Percentiles rank a stretch among this genome's conserved stretches.
phyloP scores from a whole-genome alignment of 202 grass and related monocot species.

The Schoenoplectus triqueter region DNA sequence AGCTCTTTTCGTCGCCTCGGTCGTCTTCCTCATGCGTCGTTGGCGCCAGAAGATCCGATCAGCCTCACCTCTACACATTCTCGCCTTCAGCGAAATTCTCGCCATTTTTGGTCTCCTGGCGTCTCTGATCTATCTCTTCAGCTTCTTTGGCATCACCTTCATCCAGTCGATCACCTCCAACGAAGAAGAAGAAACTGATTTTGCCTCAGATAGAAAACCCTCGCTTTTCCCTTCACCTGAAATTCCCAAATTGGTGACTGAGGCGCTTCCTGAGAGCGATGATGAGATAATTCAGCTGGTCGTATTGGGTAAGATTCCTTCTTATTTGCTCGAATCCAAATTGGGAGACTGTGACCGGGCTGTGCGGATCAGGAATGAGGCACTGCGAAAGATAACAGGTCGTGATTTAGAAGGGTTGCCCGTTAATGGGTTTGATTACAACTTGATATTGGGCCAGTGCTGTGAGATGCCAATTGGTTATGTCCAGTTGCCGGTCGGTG shows the following conservation, averaged over 20 bases:
- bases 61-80: conserved; percentile 68
- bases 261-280: conserved; percentile 63
- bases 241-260: conserved; percentile 34
- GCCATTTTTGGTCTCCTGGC: conserved; percentile 81
- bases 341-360: conserved; percentile 74
- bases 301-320: conserved; percentile 60
- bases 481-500: conserved; percentile 79
- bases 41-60: conserved; percentile 82
- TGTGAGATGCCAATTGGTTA: conserved; percentile 82
- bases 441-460: conserved; percentile 69
- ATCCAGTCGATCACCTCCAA: conserved; percentile 75
- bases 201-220: conserved; percentile 20
- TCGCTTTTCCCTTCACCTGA: conserved; percentile 50
- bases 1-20: conserved; percentile 62
- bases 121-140: conserved; percentile 84
- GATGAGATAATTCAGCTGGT: conserved; percentile 63
- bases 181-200: conserved; percentile 69
- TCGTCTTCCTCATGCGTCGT: conserved; percentile 72
- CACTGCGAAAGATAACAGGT: conserved; percentile 63
- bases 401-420: conserved; percentile 63
- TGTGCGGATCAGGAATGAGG: conserved; percentile 68
- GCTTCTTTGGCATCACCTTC: conserved; percentile 87
- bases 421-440: conserved; percentile 77
- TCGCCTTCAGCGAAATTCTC: conserved; percentile 69
- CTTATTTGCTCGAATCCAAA: conserved; percentile 72